phyloP scores from a whole-genome alignment of 352 stramenopile species.

The Phytophthora multivora region DNA sequence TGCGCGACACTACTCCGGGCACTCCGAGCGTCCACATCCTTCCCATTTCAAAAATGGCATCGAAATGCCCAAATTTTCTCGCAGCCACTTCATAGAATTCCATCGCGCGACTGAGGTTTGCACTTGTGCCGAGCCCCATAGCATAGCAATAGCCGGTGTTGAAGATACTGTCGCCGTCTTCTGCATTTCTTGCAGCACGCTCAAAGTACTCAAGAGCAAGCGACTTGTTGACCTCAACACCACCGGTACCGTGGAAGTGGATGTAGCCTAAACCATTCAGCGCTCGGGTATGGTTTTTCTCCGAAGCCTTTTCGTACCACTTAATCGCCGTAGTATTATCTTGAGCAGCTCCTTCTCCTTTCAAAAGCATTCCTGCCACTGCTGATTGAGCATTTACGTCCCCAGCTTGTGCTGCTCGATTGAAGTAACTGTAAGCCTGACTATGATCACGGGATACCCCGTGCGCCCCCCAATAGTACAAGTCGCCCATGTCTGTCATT shows the following conservation, averaged over 20 bases:
- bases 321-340: constrained; percentile 75
- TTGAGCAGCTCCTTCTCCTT: constrained; percentile 79
- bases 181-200: constrained; percentile 67
- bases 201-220: constrained; percentile 85
- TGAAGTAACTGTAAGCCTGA: constrained; percentile 78
- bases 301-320: constrained; percentile 79
- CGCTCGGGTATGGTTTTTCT: constrained; percentile 73
- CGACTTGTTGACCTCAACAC: constrained; percentile 75
- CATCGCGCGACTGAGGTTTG: constrained; percentile 64
- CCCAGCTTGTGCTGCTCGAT: constrained; percentile 60
- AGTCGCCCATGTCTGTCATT: constrained; percentile 85
- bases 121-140: constrained; percentile 56
- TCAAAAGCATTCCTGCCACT: constrained; percentile 86
- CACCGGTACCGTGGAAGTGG: constrained; percentile 82
- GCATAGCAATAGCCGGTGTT: constrained; percentile 89
- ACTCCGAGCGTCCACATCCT: constrained; percentile 56
- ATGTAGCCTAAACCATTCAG: constrained; percentile 91
- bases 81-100: constrained; percentile 67
- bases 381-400: constrained; percentile 66
- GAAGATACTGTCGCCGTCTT: constrained; percentile 90
- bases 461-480: constrained; percentile 90
- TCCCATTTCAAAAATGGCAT: constrained; percentile 78
- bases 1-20: constrained; percentile 21
- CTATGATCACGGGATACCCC: constrained; percentile 75
- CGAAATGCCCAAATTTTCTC: constrained; percentile 84